phyloP scores from a whole-genome alignment of 1,139 yeast genomes.

The Candida sanyaensis region DNA sequence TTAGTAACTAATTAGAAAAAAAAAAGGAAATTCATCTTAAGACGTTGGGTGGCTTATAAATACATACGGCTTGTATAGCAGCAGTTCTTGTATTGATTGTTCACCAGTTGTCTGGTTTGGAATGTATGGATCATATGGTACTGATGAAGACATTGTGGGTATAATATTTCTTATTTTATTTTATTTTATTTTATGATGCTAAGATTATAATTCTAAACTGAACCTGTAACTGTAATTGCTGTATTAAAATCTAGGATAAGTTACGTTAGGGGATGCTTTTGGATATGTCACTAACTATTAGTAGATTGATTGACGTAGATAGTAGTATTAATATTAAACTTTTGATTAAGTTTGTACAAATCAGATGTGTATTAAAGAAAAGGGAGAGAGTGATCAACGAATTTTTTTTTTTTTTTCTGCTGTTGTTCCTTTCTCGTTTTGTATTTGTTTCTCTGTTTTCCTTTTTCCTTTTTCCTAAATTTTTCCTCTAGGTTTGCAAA shows the following conservation, averaged over 20 bases:
- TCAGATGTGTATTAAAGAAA: neutral
- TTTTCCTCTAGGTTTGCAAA: neutral
- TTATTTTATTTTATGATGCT: neutral
- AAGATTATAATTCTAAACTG: neutral
- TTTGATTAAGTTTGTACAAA: neutral
- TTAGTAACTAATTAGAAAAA: slow-evolving; percentile 16
- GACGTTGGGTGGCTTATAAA: neutral
- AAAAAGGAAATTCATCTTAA: neutral
- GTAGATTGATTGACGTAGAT: neutral
- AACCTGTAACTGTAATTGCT: too few relatives aligned
- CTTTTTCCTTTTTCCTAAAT: neutral
- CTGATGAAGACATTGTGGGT: slow-evolving; percentile 66
- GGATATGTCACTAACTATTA: too few relatives aligned
- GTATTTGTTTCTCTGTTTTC: slow-evolving; percentile 6
- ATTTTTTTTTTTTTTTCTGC: slow-evolving; percentile 7
- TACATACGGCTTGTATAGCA: slow-evolving; percentile 78
- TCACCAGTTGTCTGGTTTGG: slow-evolving; percentile 62
- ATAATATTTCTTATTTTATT: neutral
- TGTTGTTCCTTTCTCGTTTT: slow-evolving; percentile 1
- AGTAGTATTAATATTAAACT: neutral
- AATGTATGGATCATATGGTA: slow-evolving; percentile 89
- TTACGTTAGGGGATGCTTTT: too few relatives aligned
- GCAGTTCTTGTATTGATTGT: slow-evolving; percentile 71
- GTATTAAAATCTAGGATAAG: neutral
- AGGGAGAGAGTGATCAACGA: neutral